phyloP scores from a whole-genome alignment of 441 rosid genomes.

The Flueggea neowawraea region DNA sequence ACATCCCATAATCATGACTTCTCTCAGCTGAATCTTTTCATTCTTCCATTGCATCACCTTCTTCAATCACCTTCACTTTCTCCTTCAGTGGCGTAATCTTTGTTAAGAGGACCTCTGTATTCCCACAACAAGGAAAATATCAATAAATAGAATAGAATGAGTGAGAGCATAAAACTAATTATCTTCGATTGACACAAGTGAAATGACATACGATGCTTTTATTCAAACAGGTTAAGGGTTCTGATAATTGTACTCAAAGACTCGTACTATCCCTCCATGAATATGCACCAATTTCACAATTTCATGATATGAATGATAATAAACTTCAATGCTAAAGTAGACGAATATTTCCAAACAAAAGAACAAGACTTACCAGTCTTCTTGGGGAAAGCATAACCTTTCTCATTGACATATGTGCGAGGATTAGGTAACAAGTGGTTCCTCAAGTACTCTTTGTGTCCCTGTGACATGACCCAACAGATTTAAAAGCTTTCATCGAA shows the following conservation, averaged over 20 bases:
- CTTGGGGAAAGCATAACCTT: constrained; percentile 70
- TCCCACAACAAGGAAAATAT: too few species aligned
- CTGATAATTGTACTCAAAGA: too few species aligned
- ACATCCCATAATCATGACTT: too few species aligned
- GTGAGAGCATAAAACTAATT: too few species aligned
- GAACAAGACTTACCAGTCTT: constrained; percentile 54
- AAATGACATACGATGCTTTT: too few species aligned
- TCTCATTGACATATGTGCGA: constrained; percentile 64
- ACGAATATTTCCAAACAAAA: neutral
- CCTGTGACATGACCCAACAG: constrained; percentile 41
- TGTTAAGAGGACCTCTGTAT: constrained; percentile 71
- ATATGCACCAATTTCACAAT: too few species aligned
- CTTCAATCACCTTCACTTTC: constrained; percentile 49
- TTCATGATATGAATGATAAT: too few species aligned
- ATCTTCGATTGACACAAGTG: too few species aligned
- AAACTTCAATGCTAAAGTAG: neutral
- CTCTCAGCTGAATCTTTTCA: constrained; percentile 16
- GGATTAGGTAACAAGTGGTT: constrained; percentile 92
- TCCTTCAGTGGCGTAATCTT: constrained; percentile 76
- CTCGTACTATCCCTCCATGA: too few species aligned
- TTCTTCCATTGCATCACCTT: constrained; percentile 73
- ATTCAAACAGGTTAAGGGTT: too few species aligned
- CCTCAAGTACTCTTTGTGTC: constrained; percentile 84
- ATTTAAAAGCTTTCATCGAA: constrained; percentile 10
- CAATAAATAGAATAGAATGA: too few species aligned